These are phyloP conservation scores for Lachnellula suecica DNA, from an alignment of 2,329 filamentous ascomycete genomes.

Conservation along the genomic window DNA sequence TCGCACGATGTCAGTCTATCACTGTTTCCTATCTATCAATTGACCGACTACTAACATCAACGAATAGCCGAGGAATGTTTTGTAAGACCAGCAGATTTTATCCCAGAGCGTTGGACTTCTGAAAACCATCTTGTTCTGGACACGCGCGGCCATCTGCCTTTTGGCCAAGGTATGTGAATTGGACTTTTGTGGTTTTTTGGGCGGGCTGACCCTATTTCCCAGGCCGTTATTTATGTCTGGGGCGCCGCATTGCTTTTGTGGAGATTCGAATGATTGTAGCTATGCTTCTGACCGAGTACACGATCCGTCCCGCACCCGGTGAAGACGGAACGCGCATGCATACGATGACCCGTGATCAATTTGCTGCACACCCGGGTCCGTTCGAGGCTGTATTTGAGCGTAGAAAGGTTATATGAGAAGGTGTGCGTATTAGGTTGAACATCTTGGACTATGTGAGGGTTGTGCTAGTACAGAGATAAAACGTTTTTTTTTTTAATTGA, in stretches of 20 bases:
- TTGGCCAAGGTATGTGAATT: not conserved
- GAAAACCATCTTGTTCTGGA: not conserved
- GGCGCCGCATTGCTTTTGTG: not conserved
- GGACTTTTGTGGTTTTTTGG: too few species aligned
- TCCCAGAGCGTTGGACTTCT: not conserved
- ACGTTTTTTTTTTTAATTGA: too few species aligned
- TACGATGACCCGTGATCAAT: too few species aligned
- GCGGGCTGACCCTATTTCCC: not conserved
- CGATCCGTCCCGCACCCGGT: not conserved
- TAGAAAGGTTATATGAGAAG: too few species aligned
- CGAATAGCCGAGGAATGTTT: not conserved
- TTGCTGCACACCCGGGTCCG: too few species aligned
- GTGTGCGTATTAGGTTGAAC: too few species aligned
- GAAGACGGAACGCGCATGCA: too few species aligned
- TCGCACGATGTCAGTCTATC: not conserved
- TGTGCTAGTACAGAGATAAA: too few species aligned
- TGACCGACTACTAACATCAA: not conserved
- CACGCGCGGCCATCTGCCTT: not conserved
- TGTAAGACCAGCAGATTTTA: not conserved
- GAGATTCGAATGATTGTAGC: not conserved
- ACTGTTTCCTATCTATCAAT: not conserved
- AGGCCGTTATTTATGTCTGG: not conserved
- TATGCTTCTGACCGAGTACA: not conserved
- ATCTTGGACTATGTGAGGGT: too few species aligned
- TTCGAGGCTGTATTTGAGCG: too few species aligned